Conservation (phyloP, 1,284 basidiomycete species). For the Coniferiporia weirii region DNA sequence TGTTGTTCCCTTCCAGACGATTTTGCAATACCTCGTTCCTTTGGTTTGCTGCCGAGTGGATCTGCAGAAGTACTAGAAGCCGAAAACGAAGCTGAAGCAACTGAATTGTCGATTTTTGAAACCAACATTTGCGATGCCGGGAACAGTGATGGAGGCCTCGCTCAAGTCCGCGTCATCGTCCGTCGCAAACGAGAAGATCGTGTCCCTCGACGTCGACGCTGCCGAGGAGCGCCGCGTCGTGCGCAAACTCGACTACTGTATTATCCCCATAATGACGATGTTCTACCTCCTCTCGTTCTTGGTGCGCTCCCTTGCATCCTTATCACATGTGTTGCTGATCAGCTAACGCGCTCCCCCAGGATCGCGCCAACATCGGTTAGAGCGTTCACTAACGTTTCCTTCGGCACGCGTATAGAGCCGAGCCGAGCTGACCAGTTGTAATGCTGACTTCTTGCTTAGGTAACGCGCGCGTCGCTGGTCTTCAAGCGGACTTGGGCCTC, state of each 20-base stretch:
- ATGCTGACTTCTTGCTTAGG: slow-evolving; percentile 18
- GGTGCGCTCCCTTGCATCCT: slow-evolving; percentile 29
- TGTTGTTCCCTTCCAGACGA: no score
- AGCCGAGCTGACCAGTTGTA: background rate
- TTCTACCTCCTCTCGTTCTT: slow-evolving; percentile 48
- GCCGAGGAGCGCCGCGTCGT: slow-evolving; percentile 17
- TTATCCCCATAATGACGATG: slow-evolving; percentile 44
- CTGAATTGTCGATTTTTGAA: background rate
- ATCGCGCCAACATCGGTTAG: slow-evolving; percentile 41
- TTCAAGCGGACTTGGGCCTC: slow-evolving; percentile 49
- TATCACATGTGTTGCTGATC: background rate
- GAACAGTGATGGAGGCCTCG: background rate
- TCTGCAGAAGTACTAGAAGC: no score
- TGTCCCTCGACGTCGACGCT: slow-evolving; percentile 10
- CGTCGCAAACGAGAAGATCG: background rate
- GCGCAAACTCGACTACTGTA: slow-evolving; percentile 40
- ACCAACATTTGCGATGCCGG: background rate
- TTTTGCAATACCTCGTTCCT: no score
- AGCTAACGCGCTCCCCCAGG: slow-evolving; percentile 14
- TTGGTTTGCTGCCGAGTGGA: no score
- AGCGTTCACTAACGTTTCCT: background rate
- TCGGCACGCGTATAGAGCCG: background rate
- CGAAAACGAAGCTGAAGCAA: no score
- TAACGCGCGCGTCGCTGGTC: slow-evolving; percentile 55
- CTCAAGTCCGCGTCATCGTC: background rate